Conservation (phyloP, 345 rosid species). For the Turnera subulata region DNA sequence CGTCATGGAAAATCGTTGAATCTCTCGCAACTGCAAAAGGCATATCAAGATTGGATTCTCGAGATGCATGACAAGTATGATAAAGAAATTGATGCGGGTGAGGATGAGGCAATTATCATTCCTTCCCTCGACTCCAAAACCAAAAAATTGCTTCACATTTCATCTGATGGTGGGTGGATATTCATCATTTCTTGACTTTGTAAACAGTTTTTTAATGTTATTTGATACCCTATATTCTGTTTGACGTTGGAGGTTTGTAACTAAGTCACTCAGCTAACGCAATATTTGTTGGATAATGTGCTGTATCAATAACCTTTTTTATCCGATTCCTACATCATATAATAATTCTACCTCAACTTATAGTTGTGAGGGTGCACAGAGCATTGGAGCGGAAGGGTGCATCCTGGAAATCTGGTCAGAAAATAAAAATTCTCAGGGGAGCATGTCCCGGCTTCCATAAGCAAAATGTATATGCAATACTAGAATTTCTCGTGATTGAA, state of each 20-base stretch:
- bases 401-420: constrained; percentile 56
- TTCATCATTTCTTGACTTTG: no score
- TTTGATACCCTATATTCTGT: no score
- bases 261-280: neutral
- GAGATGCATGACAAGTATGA: constrained; percentile 62
- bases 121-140: constrained; percentile 28
- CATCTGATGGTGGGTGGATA: constrained; percentile 47
- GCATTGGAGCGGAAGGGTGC: constrained; percentile 39
- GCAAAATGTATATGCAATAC: constrained; percentile 47
- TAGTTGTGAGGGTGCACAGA: constrained; percentile 63
- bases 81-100: constrained; percentile 51
- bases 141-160: constrained; percentile 49
- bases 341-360: constrained; percentile 3
- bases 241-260: no score
- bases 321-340: constrained; percentile 3
- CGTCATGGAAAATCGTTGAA: constrained; percentile 33
- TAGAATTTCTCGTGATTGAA: constrained; percentile 65
- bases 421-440: constrained; percentile 62
- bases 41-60: constrained; percentile 60
- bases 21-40: constrained; percentile 45
- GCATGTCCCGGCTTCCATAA: constrained; percentile 48
- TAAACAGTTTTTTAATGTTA: no score
- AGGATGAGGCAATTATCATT: constrained; percentile 47
- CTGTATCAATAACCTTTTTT: neutral
- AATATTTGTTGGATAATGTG: neutral